A percentile compares a stretch with the other conserved stretches of the same genome.
Evolutionary conservation across 495 filamentous ascomycete genomes (phyloP).

Genomic region (Penicillium macrosclerotiorum): DNA sequence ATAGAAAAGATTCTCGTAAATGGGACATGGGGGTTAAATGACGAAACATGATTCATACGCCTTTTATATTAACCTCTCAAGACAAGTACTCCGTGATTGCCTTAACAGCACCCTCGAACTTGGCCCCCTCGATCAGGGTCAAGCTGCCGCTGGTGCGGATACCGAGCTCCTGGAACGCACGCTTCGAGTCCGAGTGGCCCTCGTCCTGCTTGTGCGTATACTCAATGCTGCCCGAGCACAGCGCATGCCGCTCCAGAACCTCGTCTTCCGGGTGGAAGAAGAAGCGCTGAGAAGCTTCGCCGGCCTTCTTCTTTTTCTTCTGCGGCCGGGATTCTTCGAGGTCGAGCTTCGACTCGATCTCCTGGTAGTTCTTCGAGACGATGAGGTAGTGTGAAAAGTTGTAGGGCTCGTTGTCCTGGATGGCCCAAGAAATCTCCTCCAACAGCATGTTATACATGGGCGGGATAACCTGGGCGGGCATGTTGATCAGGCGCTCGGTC

Average conservation of each 20-base stretch:
- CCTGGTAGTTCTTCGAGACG: conserved; percentile 83
- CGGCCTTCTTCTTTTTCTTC: conserved; percentile 73
- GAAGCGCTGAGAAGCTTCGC: conserved; percentile 53
- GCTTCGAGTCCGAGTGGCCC: conserved; percentile 80
- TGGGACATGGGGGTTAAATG: conserved; percentile 24
- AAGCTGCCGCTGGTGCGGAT: conserved; percentile 78
- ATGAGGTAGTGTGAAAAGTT: conserved; percentile 91
- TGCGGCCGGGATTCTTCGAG: conserved; percentile 62
- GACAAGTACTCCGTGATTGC: conserved; percentile 69
- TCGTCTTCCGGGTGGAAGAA: conserved; percentile 99
- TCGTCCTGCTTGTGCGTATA: conserved; percentile 77
- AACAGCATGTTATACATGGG: conserved; percentile 96
- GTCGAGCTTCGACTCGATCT: conserved; percentile 79
- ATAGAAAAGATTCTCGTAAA: conserved; percentile 27
- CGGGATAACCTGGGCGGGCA: conserved; percentile 85
- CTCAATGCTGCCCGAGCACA: conserved; percentile 62
- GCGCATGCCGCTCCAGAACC: conserved; percentile 70
- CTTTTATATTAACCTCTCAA: conserved; percentile 22
- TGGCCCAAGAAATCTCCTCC: conserved; percentile 86
- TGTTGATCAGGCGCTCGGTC: conserved; percentile 90
- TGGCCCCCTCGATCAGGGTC: conserved; percentile 70
- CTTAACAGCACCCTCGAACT: conserved; percentile 66
- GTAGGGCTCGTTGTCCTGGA: conserved; percentile 91
- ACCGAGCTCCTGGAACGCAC: conserved; percentile 91
- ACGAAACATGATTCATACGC: conserved; percentile 3